Conservation (phyloP, 768 basidiomycete species). For the Termitomyces sp. region DNA sequence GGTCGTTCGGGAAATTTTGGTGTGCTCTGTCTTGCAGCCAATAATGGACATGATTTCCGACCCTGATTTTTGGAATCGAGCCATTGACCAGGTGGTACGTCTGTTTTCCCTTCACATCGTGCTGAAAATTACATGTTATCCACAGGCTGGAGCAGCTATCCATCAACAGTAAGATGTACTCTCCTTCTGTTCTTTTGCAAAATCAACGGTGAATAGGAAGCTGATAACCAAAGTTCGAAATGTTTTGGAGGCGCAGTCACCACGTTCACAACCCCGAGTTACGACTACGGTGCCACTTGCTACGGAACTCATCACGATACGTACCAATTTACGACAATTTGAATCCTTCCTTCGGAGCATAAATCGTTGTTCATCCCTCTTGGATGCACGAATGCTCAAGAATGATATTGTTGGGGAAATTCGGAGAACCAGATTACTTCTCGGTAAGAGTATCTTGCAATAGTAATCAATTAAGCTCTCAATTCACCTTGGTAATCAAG, state of each 20-base stretch:
- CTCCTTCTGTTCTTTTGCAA: background rate
- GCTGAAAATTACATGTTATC: background rate
- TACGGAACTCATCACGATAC: conserved; percentile 74
- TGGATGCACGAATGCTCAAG: conserved; percentile 87
- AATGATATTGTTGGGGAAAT: conserved; percentile 94
- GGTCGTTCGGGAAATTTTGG: conserved; percentile 75
- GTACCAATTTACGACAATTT: conserved; percentile 78
- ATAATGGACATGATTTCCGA: conserved; percentile 91
- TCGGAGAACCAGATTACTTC: conserved; percentile 65
- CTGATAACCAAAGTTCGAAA: conserved; percentile 85
- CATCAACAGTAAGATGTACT: conserved; percentile 38
- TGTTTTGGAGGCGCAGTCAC: conserved; percentile 76
- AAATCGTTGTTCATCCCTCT: conserved; percentile 68
- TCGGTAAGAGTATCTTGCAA: conserved; percentile 43
- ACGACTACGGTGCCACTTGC: conserved; percentile 34
- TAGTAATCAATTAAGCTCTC: background rate
- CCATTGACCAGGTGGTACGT: conserved; percentile 87
- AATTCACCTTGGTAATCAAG: conserved; percentile 27
- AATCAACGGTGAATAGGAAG: conserved; percentile 43
- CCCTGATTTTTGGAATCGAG: conserved; percentile 95
- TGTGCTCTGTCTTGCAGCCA: conserved; percentile 80
- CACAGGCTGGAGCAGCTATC: conserved; percentile 46
- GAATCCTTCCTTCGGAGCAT: conserved; percentile 90
- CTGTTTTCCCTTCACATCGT: background rate
- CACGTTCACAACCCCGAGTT: conserved; percentile 41